Evolutionary conservation across 352 stramenopile species (phyloP), one percentile per base, ranked within the genome.

Genomic region (Pythium chondricola): DNA sequence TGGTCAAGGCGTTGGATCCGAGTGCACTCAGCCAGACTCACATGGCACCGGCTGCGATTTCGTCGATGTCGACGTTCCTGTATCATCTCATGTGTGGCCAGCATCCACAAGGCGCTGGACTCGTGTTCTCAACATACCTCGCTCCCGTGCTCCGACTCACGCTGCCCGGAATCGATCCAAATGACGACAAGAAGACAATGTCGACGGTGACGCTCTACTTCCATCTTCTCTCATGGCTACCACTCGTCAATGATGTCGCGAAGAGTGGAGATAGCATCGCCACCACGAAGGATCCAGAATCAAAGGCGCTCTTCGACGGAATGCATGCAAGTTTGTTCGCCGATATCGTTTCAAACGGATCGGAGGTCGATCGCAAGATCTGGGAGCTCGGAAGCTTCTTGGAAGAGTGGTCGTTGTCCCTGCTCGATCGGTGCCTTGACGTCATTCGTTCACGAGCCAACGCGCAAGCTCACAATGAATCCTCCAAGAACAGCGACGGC

Each of bases 171-270:
- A 88, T 90, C 56, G 78, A 90, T 47, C 60, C 73, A 9, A 90
- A 90, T 18, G 78, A 90, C 45, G 73, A 90, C 36, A 79, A 70
- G 47, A 90, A 90, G 59, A 90, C 78, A 0, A 61, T 69, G 27
- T 67, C 68, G 0, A 90, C 78, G 17, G 46, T 86, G 20, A 64
- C 65, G 9, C 61, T 90, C 7, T 90, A 90, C 56, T 86, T 85
- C 36, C 60, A 73, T 26, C 47, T 85, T 18, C 59, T 90, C 11
- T 83, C 73, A 25, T 88, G 75, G 71, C 48, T 90, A 3, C 78
- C 78, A 10, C 43, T 90, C 21, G 69, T 85, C 27, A 85, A 90
- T 31, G 78, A 90, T 54, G 58, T 75, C 4, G 48, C 46, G 8
- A 85, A 85, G 37, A 54, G 51, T 5, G 45, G 30, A 0, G 53